phyloP scores from a whole-genome alignment of 768 basidiomycete genomes.

The Porpolomopsis calyptriformis region DNA sequence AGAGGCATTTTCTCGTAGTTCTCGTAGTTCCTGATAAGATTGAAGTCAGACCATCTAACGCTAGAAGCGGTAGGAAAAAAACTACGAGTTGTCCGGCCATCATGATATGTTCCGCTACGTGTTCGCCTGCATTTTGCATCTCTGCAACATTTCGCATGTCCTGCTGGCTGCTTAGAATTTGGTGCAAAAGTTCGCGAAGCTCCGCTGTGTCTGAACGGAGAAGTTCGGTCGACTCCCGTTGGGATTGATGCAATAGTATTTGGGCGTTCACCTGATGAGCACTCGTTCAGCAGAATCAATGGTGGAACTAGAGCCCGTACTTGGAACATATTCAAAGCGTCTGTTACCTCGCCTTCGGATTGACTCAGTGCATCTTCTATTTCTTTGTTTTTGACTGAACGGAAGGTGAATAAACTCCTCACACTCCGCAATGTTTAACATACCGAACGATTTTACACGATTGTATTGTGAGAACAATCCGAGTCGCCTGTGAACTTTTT shows the following conservation, averaged over 20 bases:
- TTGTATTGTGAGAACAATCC: slow-evolving; percentile 30
- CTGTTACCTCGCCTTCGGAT: slow-evolving; percentile 33
- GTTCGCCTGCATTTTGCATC: slow-evolving; percentile 30
- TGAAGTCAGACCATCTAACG: not conserved
- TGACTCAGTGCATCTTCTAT: slow-evolving; percentile 37
- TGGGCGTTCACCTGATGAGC: slow-evolving; percentile 11
- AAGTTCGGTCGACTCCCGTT: slow-evolving; percentile 20
- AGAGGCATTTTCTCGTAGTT: not conserved
- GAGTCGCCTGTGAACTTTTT: slow-evolving; percentile 28
- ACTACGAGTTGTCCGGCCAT: slow-evolving; percentile 39
- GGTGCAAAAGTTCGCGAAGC: slow-evolving; percentile 28
- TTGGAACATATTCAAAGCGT: slow-evolving; percentile 32
- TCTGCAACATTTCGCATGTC: slow-evolving; percentile 29
- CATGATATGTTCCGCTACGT: slow-evolving; percentile 39
- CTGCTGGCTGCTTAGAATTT: slow-evolving; percentile 27
- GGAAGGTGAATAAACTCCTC: not conserved
- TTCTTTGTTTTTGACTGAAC: slow-evolving; percentile 33
- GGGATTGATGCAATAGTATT: slow-evolving; percentile 19
- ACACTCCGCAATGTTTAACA: slow-evolving; percentile 9
- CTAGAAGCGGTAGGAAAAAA: slow-evolving; percentile 2
- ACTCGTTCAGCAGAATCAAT: not conserved
- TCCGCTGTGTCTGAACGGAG: slow-evolving; percentile 23
- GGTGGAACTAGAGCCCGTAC: slow-evolving; percentile 18
- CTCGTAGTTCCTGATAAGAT: slow-evolving; percentile 19
- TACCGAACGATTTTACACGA: slow-evolving; percentile 29